Evolutionary conservation across 2,329 filamentous ascomycete species (phyloP), one percentile per base, ranked within the genome.

Genomic region (Talaromyces sp.): DNA sequence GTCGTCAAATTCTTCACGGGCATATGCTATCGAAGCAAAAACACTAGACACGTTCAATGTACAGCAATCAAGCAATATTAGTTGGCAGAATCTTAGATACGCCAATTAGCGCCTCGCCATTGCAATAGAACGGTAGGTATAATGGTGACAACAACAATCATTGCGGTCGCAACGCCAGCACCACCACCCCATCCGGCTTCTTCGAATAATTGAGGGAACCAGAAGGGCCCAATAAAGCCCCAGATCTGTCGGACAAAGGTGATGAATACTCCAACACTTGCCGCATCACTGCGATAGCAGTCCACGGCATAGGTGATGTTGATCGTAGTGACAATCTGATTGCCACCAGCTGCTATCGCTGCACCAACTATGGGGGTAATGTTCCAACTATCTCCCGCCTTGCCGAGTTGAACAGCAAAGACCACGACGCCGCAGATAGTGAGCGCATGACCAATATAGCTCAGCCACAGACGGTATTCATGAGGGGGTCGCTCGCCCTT

Each of bases 321-420:
- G 1, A 86, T 79, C 0, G 84, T 86, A 1, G 84, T 86, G 11
- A 86, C 77, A 24, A 87, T 79, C 65, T 86, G 84, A 58, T 85
- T 86, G 1, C 84, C 84, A 7, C 73, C 78, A 0, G 78, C 78
- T 0, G 74, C 75, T 50, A 82, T 77, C 3, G 76, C 83, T 4
- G 76, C 77, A 3, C 83, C 83, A 16, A 86, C 61, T 9, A 85
- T 71, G 0, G 84, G 84, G 0, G 79, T 81, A 13, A 85, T 75
- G 37, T 83, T 81, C 80, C 81, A 86, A 8, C 73, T 67, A 2
- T 70, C 65, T 0, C 72, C 63, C 0, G 69, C 57, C 2, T 80
- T 76, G 11, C 78, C 69, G 32, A 81, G 68, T 2, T 80, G 79
- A 0, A 86, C 77, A 14, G 81, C 69, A 60, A 86, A 86, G 0